These are phyloP conservation scores for Sporothrix curviconia DNA, from an alignment of 2,329 filamentous ascomycete species.

Conservation along the genomic window DNA sequence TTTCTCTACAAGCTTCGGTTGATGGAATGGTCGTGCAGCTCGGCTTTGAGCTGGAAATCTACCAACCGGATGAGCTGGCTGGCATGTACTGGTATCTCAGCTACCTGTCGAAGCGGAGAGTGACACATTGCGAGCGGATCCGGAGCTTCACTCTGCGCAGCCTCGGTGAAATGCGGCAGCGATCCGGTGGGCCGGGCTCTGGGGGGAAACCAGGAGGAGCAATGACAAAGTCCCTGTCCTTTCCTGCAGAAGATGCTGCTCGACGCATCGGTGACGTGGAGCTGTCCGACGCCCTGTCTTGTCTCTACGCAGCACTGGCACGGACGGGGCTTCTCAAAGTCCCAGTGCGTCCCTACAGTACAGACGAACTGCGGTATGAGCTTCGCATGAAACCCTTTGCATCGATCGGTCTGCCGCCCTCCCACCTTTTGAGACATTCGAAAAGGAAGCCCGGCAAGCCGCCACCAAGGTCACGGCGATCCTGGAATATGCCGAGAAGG, in stretches of 20 bases:
- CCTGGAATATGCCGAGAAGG: conserved; percentile 39
- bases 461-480: conserved; percentile 35
- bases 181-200: conserved; percentile 20
- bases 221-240: conserved; percentile 44
- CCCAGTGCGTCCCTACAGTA: conserved; percentile 57
- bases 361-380: conserved; percentile 65
- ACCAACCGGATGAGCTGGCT: conserved; percentile 75
- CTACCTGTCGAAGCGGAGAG: conserved; percentile 61
- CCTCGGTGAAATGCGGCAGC: conserved; percentile 28
- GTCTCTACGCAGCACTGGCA: conserved; percentile 60
- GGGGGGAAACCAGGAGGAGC: conserved; percentile 31
- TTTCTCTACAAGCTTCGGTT: conserved; percentile 85
- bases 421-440: conserved; percentile 58
- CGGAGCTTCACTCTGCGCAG: conserved; percentile 53
- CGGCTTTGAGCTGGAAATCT: conserved; percentile 89
- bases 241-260: conserved; percentile 56
- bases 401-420: conserved; percentile 59
- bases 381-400: conserved; percentile 82
- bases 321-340: conserved; percentile 50
- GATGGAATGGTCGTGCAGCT: conserved; percentile 84
- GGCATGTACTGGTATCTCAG: conserved; percentile 90
- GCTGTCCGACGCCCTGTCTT: conserved; percentile 47
- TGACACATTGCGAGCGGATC: conserved; percentile 67
- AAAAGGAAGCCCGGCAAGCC: conserved; percentile 34
- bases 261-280: conserved; percentile 58